Evolutionary conservation across 2,329 filamentous ascomycete genomes (phyloP).

Genomic region (Sporothrix dimorphospora): DNA sequence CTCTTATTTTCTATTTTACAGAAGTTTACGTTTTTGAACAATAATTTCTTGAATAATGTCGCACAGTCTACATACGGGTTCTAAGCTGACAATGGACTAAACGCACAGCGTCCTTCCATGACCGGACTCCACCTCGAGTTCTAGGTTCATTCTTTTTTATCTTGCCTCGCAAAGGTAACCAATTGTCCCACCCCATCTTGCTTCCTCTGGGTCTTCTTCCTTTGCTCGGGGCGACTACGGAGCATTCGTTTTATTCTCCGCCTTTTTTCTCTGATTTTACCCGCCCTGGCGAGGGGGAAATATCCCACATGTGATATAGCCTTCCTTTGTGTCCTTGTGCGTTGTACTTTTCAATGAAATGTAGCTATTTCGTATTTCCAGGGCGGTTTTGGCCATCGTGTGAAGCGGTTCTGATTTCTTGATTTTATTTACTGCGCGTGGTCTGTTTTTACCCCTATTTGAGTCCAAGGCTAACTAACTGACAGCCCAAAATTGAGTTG

Average conservation of each 20-base stretch:
- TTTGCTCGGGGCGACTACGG: background rate
- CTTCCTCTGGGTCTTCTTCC: background rate
- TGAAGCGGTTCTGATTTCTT: background rate
- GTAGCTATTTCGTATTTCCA: too few species aligned
- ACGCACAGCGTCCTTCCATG: background rate
- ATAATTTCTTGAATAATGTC: background rate
- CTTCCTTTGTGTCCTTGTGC: background rate
- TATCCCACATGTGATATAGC: background rate
- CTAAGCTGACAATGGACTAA: background rate
- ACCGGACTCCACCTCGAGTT: background rate
- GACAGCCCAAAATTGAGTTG: background rate
- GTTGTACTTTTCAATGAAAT: background rate
- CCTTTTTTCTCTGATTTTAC: constrained; percentile 9
- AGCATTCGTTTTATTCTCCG: background rate
- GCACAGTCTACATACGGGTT: too few species aligned
- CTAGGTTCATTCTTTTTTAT: background rate
- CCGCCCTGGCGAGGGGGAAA: background rate
- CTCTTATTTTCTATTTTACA: background rate
- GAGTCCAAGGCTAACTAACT: background rate
- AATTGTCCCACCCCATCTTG: background rate
- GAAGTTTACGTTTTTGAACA: background rate
- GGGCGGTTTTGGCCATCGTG: background rate
- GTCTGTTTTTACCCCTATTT: background rate
- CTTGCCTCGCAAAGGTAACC: background rate
- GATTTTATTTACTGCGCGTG: too few species aligned